Evolutionary conservation across 169 alveolate species (phyloP).

Genomic region (Plasmodium coatneyi): DNA sequence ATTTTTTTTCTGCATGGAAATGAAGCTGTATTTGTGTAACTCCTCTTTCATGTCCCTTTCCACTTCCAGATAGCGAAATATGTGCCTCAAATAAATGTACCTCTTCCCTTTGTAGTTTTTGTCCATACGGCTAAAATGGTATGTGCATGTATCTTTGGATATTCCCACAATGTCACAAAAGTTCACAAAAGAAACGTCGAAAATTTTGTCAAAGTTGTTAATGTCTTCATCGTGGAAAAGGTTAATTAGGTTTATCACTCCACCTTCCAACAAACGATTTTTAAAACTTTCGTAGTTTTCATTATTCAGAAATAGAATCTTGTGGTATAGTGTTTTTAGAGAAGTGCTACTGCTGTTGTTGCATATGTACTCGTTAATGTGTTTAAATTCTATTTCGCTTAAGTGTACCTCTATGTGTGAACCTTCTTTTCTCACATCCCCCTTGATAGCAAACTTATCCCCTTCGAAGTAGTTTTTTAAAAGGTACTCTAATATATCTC

Average conservation of each 20-base stretch:
- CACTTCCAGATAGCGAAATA: conserved; percentile 46
- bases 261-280: conserved; percentile 53
- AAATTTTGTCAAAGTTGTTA: conserved; percentile 64
- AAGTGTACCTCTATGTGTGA: neutral
- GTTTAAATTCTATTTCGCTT: conserved; percentile 23
- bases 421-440: neutral
- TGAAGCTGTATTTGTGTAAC: conserved; percentile 39
- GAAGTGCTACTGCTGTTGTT: conserved; percentile 23
- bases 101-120: conserved; percentile 34
- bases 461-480: conserved; percentile 14
- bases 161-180: conserved; percentile 71
- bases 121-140: conserved; percentile 61
- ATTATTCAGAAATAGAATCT: conserved; percentile 35
- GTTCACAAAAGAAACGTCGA: conserved; percentile 70
- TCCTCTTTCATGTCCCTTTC: conserved; percentile 58
- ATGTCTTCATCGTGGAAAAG: conserved; percentile 66
- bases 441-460: neutral
- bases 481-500: conserved; percentile 36
- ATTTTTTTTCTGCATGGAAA: conserved; percentile 41
- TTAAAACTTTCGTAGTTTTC: conserved; percentile 52
- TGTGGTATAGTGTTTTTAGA: conserved; percentile 42
- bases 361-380: conserved; percentile 65
- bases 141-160: conserved; percentile 47
- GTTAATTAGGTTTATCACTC: conserved; percentile 63
- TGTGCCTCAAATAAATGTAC: conserved; percentile 47